Conservation (phyloP, 2,329 filamentous ascomycete species). For the Epichloe scottii region DNA sequence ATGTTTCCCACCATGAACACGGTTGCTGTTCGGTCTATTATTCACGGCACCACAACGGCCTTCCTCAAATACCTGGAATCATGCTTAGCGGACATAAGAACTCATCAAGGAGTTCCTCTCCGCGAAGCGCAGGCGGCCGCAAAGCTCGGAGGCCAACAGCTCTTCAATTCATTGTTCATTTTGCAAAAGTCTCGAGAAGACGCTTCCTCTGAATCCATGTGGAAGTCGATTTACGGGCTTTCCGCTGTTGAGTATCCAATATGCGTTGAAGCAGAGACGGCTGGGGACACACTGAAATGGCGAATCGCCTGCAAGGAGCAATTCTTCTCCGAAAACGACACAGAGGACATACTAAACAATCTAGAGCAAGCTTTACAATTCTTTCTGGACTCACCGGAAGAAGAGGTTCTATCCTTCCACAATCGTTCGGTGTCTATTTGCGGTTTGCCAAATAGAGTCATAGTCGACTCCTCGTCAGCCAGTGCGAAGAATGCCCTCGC, state of each 20-base stretch:
- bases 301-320: constrained; percentile 55
- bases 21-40: constrained; percentile 56
- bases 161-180: constrained; percentile 47
- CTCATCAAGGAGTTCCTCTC: constrained; percentile 66
- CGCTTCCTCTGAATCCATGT: constrained; percentile 24
- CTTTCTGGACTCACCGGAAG: constrained; percentile 37
- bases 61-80: constrained; percentile 66
- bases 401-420: constrained; percentile 41
- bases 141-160: constrained; percentile 20
- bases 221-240: constrained; percentile 48
- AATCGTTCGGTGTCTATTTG: constrained; percentile 48
- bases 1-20: constrained; percentile 93
- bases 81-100: constrained; percentile 50
- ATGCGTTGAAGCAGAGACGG: constrained; percentile 66
- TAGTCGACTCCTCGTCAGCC: constrained; percentile 1
- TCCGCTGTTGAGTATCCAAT: constrained; percentile 71
- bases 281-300: constrained; percentile 47
- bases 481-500: not conserved
- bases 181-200: constrained; percentile 28
- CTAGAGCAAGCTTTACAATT: constrained; percentile 47
- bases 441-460: constrained; percentile 32
- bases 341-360: constrained; percentile 38
- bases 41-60: constrained; percentile 53
- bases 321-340: constrained; percentile 34
- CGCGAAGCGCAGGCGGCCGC: constrained; percentile 46